Base-by-base conservation (phyloP, 2,329 filamentous ascomycete species). In the Botrytis deweyae region DNA sequence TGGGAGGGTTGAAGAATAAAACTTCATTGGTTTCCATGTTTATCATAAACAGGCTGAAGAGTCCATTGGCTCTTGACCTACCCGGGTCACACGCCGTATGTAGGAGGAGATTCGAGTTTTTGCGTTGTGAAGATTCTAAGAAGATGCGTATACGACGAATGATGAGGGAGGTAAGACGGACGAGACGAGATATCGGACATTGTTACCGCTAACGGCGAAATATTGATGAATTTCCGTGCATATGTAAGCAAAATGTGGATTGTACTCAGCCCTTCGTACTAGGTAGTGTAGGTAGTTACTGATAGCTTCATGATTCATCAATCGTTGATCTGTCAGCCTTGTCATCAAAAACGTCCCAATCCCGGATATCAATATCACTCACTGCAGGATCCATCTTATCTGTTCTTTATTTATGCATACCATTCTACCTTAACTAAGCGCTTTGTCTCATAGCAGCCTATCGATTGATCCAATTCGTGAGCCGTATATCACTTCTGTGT, bases 211-310 rank as follows among this genome's bases (percentile, higher is more conserved):
- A 63, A 63, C 38, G 61, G 61, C 61, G 38, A 64, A 42, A 29
- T 64, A 29, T 42, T 64, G 16, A 42, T 64, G 25, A 42, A 40
- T 29, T n/a, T 25, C 61, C 36, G 38, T 42, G 61, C 12, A 40
- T 29, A 64, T n/a, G 61, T 64, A 64, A 64, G 61, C 61, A 63
- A 29, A 22, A 29, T 42, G 38, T 63, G 59, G 33, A 62, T 62
- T 25, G 20, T 10, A 36, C 33, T 33, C 55, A 36, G 59, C 59
- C 59, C 59, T 62, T 62, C 33, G 3, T 33, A 33, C 33, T 33
- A 33, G 33, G 33, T 33, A 29, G 29, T 29, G 29, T 33, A 33
- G 2, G 33, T 33, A 33, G 33, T 33, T 33, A 33, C 33, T 33
- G 33, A 33, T 33, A 55, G 49, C 49, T 55, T 55, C 49, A 59